Percentiles rank a stretch among this genome's conserved stretches.
Evolutionary conservation across 1,284 basidiomycete species (phyloP).

Genomic region (Puccinia horiana): DNA sequence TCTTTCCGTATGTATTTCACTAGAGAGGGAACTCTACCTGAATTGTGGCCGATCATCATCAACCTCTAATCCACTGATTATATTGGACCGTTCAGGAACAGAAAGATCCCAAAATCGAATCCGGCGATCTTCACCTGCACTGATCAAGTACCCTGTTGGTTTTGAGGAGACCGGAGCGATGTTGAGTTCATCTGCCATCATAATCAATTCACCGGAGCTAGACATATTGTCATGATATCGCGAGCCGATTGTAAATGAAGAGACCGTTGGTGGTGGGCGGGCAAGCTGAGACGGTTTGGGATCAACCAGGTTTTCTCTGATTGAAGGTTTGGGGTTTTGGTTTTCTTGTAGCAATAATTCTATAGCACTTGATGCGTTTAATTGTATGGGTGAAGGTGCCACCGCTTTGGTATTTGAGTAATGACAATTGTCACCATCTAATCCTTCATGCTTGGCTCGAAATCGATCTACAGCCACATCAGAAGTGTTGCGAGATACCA

Average conservation of each 20-base stretch:
- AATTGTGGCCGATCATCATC: conserved; percentile 71
- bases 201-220: conserved; percentile 47
- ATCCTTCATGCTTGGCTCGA: conserved; percentile 44
- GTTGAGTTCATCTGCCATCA: conserved; percentile 59
- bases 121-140: conserved; percentile 77
- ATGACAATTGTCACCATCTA: conserved; percentile 29
- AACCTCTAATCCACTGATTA: conserved; percentile 71
- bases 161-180: conserved; percentile 50
- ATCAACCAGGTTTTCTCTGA: background rate
- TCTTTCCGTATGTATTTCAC: background rate
- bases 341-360: conserved; percentile 38
- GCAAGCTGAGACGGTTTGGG: background rate
- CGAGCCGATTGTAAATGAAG: conserved; percentile 68
- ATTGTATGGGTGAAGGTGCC: background rate
- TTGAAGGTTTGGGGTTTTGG: background rate
- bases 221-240: conserved; percentile 68
- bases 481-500: conserved; percentile 28
- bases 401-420: background rate
- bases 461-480: conserved; percentile 48
- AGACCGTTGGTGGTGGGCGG: conserved; percentile 61
- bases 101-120: conserved; percentile 79
- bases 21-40: conserved; percentile 62
- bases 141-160: conserved; percentile 71
- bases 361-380: conserved; percentile 46
- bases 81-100: conserved; percentile 68